Base-by-base conservation (phyloP, 2,329 filamentous ascomycete genomes). In the Calonectria henricotiae region DNA sequence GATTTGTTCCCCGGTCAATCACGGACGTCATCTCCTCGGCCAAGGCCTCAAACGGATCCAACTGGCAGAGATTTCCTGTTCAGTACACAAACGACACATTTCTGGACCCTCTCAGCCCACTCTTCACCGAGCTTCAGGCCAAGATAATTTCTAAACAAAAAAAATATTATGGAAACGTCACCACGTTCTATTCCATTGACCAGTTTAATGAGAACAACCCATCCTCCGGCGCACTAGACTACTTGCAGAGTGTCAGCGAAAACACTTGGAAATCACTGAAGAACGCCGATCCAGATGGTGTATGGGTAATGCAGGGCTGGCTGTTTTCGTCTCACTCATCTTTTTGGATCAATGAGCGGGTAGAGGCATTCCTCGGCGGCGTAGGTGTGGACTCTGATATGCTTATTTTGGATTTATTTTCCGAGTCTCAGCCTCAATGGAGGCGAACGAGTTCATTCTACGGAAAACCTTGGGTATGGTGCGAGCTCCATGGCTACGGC, bases 211-310 rank as follows among this genome's bases (percentile, higher is more conserved):
- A 58, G 32, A 58, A 58, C 6, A 58, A 37, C 4, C 51, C 51
- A 27, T 58, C 51, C 20, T 58, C 51, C n/a, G 32, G 51, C n/a
- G 35, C 25, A 3, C 51, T 58, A 2, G 20, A 39, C 20, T 58
- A 58, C 13, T 32, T 58, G 3, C 5, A 39, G 20, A 58, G 51
- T 5, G 51, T 58, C 35, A 58, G 51, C n/a, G 20, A 58, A 12
- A 58, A 58, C 13, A 58, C 51, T 4, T 58, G 51, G 51, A 58
- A 58, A 20, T 58, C 51, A 17, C 32, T 58, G 23, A 58, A 58
- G 20, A 37, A 11, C 4, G 12, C 51, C 3, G 51, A 58, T 12
- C 12, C 51, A 1, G 51, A 58, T 17, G 51, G 32, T 20, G n/a
- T 39, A 15, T 58, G 51, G 51, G 51, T 58, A 2, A 58, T 58